phyloP scores from a whole-genome alignment of 352 stramenopile genomes.

The Phytophthora quininea region DNA sequence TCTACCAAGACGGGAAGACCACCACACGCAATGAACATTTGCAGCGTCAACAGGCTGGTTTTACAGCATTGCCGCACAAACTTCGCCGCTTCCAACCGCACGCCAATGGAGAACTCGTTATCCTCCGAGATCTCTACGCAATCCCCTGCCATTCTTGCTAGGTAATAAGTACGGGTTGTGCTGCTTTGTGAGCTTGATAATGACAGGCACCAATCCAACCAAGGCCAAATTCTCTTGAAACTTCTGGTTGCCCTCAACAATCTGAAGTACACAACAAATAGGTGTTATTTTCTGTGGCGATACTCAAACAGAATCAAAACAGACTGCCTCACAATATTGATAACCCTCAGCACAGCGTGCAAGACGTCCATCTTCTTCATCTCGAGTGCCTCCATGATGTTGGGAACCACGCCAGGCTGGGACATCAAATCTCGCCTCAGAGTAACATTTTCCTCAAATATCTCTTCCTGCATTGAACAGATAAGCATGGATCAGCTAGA shows the following conservation, averaged over 20 bases:
- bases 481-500: slow-evolving; percentile 5
- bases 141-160: slow-evolving; percentile 20
- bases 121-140: slow-evolving; percentile 21
- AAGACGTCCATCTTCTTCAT: slow-evolving; percentile 91
- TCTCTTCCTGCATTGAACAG: slow-evolving; percentile 51
- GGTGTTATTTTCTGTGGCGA: slow-evolving; percentile 3
- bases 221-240: slow-evolving; percentile 93
- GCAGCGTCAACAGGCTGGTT: slow-evolving; percentile 87
- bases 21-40: slow-evolving; percentile 94
- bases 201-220: slow-evolving; percentile 88
- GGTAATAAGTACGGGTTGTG: slow-evolving; percentile 43
- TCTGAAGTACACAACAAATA: slow-evolving; percentile 38
- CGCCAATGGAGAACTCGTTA: slow-evolving; percentile 49
- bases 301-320: too few species aligned
- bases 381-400: slow-evolving; percentile 93
- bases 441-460: slow-evolving; percentile 80
- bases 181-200: slow-evolving; percentile 88
- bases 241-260: slow-evolving; percentile 89
- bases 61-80: slow-evolving; percentile 90
- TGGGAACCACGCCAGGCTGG: slow-evolving; percentile 90
- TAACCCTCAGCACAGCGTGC: slow-evolving; percentile 83
- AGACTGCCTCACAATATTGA: slow-evolving; percentile 71
- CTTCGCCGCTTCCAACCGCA: slow-evolving; percentile 87
- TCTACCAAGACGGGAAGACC: slow-evolving; percentile 87
- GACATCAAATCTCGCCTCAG: slow-evolving; percentile 87